Evolutionary conservation across 1,139 yeast species (phyloP).

Genomic region (Nakaseomyces bracarensis): DNA sequence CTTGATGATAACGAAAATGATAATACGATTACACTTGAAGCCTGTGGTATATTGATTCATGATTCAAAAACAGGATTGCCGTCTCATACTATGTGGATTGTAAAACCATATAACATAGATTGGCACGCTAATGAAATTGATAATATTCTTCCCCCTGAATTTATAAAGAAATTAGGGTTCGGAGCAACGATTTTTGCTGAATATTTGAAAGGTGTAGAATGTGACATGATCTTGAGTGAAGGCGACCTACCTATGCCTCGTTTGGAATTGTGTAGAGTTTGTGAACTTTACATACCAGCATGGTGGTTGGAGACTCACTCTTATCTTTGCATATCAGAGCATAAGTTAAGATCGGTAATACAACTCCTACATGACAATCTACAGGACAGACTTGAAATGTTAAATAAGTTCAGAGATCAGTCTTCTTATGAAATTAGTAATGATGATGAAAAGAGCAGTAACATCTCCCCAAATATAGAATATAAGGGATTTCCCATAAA

Average conservation of each 20-base stretch:
- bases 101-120: conserved; percentile 65
- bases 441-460: conserved; percentile 4
- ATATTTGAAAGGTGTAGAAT: conserved; percentile 56
- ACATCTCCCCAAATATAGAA: conserved; percentile 33
- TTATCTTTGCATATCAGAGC: conserved; percentile 80
- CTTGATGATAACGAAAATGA: conserved; percentile 15
- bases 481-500: conserved; percentile 49
- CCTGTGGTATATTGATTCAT: conserved; percentile 90
- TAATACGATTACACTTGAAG: conserved; percentile 67
- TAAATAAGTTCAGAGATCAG: conserved; percentile 11
- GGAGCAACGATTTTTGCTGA: conserved; percentile 80
- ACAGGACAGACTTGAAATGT: conserved; percentile 46
- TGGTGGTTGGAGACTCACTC: conserved; percentile 96
- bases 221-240: conserved; percentile 53
- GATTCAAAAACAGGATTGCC: conserved; percentile 49
- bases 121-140: conserved; percentile 39
- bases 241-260: conserved; percentile 66
- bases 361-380: conserved; percentile 70
- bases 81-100: conserved; percentile 87
- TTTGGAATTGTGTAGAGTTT: conserved; percentile 76
- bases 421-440: conserved; percentile 9
- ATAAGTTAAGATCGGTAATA: conserved; percentile 72
- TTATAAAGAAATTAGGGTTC: conserved; percentile 72
- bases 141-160: conserved; percentile 51
- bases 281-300: conserved; percentile 85